phyloP scores from a whole-genome alignment of 106 monocot species.

The Dendrobium catenatum region DNA sequence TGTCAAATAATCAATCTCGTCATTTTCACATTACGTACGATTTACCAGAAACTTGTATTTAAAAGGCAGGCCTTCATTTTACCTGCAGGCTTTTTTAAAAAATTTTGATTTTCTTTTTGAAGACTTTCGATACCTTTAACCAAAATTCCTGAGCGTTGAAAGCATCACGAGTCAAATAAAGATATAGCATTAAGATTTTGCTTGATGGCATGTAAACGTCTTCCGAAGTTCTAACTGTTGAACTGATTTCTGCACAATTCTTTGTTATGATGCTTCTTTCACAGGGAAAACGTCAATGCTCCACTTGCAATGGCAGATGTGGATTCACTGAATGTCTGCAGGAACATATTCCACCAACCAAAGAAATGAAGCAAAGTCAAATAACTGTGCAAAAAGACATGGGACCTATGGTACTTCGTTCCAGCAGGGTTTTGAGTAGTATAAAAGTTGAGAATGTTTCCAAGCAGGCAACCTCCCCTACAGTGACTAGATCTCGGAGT shows the following conservation, averaged over 20 bases:
- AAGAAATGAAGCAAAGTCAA: neutral
- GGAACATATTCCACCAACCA: neutral
- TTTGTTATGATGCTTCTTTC: neutral
- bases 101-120: too few relatives aligned
- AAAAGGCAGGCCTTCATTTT: too few relatives aligned
- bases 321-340: neutral
- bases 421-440: neutral
- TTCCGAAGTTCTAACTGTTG: neutral
- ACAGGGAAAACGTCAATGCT: conserved; percentile 9
- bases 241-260: neutral
- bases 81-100: too few relatives aligned
- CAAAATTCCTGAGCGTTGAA: neutral
- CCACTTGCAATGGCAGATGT: neutral
- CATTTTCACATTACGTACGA: too few relatives aligned
- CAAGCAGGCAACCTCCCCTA: neutral
- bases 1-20: too few relatives aligned
- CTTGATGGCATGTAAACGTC: neutral
- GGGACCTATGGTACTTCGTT: conserved; percentile 3
- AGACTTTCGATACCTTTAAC: too few relatives aligned
- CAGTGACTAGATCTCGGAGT: too few relatives aligned
- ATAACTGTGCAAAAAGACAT: neutral
- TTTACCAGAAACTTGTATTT: too few relatives aligned
- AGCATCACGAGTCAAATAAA: neutral
- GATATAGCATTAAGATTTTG: neutral
- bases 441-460: neutral